phyloP scores from a whole-genome alignment of 2,329 filamentous ascomycete species.

The Zopfia rhizophila region DNA sequence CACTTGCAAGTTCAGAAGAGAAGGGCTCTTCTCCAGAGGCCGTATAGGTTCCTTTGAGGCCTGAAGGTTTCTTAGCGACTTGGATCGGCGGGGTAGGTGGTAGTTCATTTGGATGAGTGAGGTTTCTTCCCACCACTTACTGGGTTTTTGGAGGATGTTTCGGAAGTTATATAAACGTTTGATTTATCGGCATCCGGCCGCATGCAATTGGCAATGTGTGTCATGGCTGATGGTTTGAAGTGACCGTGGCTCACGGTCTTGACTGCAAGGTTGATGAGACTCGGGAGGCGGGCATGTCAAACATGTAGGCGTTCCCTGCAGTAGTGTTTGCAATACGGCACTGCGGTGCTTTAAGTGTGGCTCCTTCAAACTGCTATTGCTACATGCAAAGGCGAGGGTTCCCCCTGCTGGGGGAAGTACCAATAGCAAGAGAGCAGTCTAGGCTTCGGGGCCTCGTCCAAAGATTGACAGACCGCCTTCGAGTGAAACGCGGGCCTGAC shows the following conservation, averaged over 20 bases:
- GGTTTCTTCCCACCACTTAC: constrained; percentile 40
- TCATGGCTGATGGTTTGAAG: constrained; percentile 52
- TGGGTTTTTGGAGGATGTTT: constrained; percentile 43
- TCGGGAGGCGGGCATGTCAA: constrained; percentile 52
- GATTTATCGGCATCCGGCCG: constrained; percentile 44
- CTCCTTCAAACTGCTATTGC: constrained; percentile 48
- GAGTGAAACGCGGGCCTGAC: constrained; percentile 51
- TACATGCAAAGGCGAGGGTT: constrained; percentile 45
- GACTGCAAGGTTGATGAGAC: constrained; percentile 53
- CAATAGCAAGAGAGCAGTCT: constrained; percentile 45
- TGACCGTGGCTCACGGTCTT: constrained; percentile 47
- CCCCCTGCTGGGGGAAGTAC: constrained; percentile 42
- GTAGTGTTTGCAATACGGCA: constrained; percentile 45
- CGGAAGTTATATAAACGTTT: constrained; percentile 51
- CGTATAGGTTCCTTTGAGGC: constrained; percentile 27
- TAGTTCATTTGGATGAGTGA: constrained; percentile 40
- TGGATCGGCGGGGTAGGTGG: constrained; percentile 44
- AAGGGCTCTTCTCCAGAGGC: constrained; percentile 40
- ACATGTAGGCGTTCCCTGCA: constrained; percentile 53
- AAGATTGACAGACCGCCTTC: constrained; percentile 44
- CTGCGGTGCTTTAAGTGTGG: constrained; percentile 49
- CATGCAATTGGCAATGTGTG: constrained; percentile 58
- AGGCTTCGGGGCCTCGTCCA: constrained; percentile 48
- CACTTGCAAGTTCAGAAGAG: constrained; percentile 34
- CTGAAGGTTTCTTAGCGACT: constrained; percentile 49